A percentile compares a stretch with the other conserved stretches of the same genome.
Evolutionary conservation across 225 moss, liverwort and hornwort genomes (phyloP).

Genomic region (Marchantia polymorpha): DNA sequence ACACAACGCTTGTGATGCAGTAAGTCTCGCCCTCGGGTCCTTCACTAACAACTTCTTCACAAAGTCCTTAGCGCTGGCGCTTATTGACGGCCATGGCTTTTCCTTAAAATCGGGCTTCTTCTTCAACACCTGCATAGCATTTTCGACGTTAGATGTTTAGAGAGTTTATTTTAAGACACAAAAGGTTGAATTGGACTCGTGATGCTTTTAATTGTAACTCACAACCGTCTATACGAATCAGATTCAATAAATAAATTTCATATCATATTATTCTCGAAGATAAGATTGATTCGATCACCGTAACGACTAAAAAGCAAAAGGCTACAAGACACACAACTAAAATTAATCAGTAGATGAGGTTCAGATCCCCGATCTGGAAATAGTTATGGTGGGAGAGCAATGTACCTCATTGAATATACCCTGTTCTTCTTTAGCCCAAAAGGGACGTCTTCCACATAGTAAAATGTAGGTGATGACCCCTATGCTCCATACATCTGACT

Average conservation of each 20-base stretch:
- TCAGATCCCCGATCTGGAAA: not conserved
- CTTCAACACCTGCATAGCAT: slow-evolving; percentile 56
- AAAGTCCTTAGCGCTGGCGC: slow-evolving; percentile 76
- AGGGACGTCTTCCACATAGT: slow-evolving; percentile 88
- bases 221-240: no score
- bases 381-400: not conserved
- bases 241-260: no score
- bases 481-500: slow-evolving; percentile 99
- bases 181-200: no score
- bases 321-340: not conserved
- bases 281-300: no score
- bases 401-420: slow-evolving; percentile 89
- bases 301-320: not conserved
- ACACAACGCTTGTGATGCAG: slow-evolving; percentile 94
- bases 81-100: slow-evolving; percentile 87
- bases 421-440: slow-evolving; percentile 96
- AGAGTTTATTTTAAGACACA: no score
- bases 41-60: slow-evolving; percentile 87
- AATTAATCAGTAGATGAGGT: not conserved
- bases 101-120: slow-evolving; percentile 82
- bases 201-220: no score
- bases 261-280: no score
- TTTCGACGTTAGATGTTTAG: not conserved
- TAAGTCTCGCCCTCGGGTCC: slow-evolving; percentile 79
- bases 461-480: slow-evolving; percentile 94